Base-by-base conservation (phyloP, 1,139 yeast species). In the Saccharomyces hybrid region DNA sequence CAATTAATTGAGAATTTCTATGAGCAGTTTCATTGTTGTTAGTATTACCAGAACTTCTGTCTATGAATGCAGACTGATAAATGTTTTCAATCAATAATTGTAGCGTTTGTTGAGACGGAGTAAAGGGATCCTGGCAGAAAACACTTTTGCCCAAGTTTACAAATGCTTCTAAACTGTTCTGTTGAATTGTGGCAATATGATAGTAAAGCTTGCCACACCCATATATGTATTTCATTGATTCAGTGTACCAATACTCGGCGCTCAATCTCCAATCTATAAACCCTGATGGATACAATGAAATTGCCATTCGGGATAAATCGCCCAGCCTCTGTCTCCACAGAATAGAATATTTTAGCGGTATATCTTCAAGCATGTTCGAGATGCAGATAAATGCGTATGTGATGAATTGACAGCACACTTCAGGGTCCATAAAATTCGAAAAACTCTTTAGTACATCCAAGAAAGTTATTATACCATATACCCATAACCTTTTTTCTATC, bases 321-420 rank as follows among this genome's bases (percentile, higher is more conserved):
- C 93, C 95, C 50, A 86, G 71, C 66, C 86, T 84, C 67, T 86
- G 93, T 79, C 88, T 81, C 91, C 91, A 86, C 5, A 88, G 88
- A 75, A 83, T 70, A 71, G 66, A 59, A 60, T 64, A 64, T 58
- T 66, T 64, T 44, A 64, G 62, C 4, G 84, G 80, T 52, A 80
- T 70, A 64, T 77, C 80, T 8, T 80, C 75, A 28, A 80, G 73
- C 63, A 80, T 79, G 56, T 77, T 77, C 58, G 81, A 79, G 24
- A 70, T 61, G 11, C 71, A 68, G 16, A 69, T 71, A 62, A 73
- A 73, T 3, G 73, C 73, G 56, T 73, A 73, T 1, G 72, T 70
- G 47, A 73, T 73, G 55, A 73, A 73, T 53, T 73, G 74, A 24
- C 75, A 71, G 55, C 75, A 73, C 3, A 73, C 73, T 55, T 73